Evolutionary conservation across 2,329 filamentous ascomycete species (phyloP).

Genomic region (Clarireedia hainanense): DNA sequence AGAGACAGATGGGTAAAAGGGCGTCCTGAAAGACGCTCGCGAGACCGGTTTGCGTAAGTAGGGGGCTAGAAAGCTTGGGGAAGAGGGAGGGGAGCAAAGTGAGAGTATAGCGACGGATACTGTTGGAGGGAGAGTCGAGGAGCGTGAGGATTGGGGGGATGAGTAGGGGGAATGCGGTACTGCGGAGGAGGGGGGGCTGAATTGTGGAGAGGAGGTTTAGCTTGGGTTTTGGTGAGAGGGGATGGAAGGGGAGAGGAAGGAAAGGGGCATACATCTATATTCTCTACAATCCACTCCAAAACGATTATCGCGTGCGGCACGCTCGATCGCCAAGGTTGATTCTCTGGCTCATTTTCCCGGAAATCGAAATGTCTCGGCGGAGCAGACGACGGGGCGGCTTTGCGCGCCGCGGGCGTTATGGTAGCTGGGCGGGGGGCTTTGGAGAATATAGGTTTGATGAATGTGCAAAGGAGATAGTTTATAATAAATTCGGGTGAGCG

Average conservation of each 20-base stretch:
- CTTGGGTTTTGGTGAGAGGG: not conserved
- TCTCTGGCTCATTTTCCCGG: slow-evolving; percentile 33
- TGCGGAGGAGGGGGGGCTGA: slow-evolving; percentile 10
- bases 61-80: slow-evolving; percentile 39
- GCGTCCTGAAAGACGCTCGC: slow-evolving; percentile 61
- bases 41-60: slow-evolving; percentile 57
- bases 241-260: not conserved
- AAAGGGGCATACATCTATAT: slow-evolving; percentile 35
- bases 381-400: slow-evolving; percentile 38
- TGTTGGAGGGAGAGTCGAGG: slow-evolving; percentile 53
- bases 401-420: slow-evolving; percentile 51
- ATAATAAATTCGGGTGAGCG: slow-evolving; percentile 36
- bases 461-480: slow-evolving; percentile 50
- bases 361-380: slow-evolving; percentile 32
- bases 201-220: not conserved
- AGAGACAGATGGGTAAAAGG: slow-evolving; percentile 64
- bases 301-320: slow-evolving; percentile 44
- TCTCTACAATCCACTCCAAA: slow-evolving; percentile 51
- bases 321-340: slow-evolving; percentile 55
- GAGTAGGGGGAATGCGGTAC: slow-evolving; percentile 57
- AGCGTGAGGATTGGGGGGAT: slow-evolving; percentile 63
- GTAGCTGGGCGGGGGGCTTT: slow-evolving; percentile 40
- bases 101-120: slow-evolving; percentile 43
- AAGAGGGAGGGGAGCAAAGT: slow-evolving; percentile 48
- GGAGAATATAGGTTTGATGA: slow-evolving; percentile 61